Evolutionary conservation across 768 basidiomycete genomes (phyloP), one percentile per base, ranked within the genome.

Genomic region (Termitomyces sp.): DNA sequence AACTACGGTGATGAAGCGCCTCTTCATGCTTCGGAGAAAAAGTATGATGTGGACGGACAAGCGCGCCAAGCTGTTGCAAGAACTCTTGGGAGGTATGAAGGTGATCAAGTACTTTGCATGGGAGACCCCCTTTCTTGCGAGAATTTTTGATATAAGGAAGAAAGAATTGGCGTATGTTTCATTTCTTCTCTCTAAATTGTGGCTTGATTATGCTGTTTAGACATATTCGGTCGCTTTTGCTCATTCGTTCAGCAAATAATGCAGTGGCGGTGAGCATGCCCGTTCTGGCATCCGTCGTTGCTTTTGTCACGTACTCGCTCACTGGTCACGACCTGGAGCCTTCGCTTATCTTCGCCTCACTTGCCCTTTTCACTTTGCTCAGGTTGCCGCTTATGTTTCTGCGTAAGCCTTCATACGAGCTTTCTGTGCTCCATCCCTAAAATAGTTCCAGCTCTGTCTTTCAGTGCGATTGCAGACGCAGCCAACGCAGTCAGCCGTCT

Each of bases 51-150:
- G 89, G 89, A 97, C 89, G 5, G 95, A 98, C 66, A 90, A 89
- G 66, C 83, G 95, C 10, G 89, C 89, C 14, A 94, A 92, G 65
- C 72, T 94, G 4, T 78, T 97, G 11, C 94, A 95, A 67, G 95
- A 98, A 67, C 77, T 98, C 1, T 72, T 97, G 0, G 85, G 86
- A 14, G 90, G 91, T 1, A 94, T 97, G 83, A 87, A 91, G 61
- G 81, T 96, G 59, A 89, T 97, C 78, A 97, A 97, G 70, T 86
- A 87, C 68, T 95, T 95, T 69, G 85, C 89, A 5, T 94, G 91
- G 91, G 91, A 94, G 64, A 64, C 70, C 1, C 91, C 94, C 0
- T 95, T 92, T 69, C 76, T 96, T 23, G 73, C 82, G 15, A 83
- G 87, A 45, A 79, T 97, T 28, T 78, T 79, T 31, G 80, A 80